Evolutionary conservation across 2,329 filamentous ascomycete genomes (phyloP).

Genomic region (Lachnellula arida): DNA sequence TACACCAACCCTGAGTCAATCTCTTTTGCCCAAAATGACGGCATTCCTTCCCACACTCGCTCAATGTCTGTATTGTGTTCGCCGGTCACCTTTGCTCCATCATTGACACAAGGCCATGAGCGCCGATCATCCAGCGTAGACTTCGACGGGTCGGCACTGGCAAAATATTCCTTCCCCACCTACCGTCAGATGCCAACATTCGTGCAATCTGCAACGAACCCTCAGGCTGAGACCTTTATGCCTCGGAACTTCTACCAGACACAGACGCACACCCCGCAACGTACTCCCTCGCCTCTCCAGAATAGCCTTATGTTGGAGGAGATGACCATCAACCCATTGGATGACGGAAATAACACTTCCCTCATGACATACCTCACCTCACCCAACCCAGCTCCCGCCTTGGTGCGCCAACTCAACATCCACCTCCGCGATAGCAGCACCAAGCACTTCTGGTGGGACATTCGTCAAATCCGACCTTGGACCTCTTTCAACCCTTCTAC

Average conservation of each 20-base stretch:
- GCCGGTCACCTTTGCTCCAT: constrained; percentile 28
- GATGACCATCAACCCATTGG: constrained; percentile 29
- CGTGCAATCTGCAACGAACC: constrained; percentile 31
- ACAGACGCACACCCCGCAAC: constrained; percentile 27
- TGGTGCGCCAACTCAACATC: constrained; percentile 75
- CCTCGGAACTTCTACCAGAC: constrained; percentile 34
- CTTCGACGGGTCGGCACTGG: constrained; percentile 61
- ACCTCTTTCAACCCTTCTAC: constrained; percentile 68
- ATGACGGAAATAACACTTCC: constrained; percentile 52
- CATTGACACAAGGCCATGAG: constrained; percentile 38
- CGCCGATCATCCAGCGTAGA: constrained; percentile 63
- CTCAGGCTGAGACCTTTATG: constrained; percentile 42
- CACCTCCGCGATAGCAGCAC: constrained; percentile 60
- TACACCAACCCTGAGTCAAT: constrained; percentile 57
- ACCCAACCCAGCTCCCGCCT: constrained; percentile 74
- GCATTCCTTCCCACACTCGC: constrained; percentile 25
- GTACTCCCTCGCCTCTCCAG: constrained; percentile 42
- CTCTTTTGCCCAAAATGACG: constrained; percentile 33
- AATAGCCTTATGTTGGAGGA: constrained; percentile 29
- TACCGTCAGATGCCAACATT: constrained; percentile 69
- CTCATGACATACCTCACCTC: constrained; percentile 73
- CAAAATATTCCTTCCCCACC: constrained; percentile 75
- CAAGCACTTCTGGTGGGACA: constrained; percentile 94
- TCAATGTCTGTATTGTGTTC: constrained; percentile 31
- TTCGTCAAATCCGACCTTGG: constrained; percentile 84